Evolutionary conservation across 768 basidiomycete species (phyloP).

Genomic region (Tricholoma hemisulphureum): DNA sequence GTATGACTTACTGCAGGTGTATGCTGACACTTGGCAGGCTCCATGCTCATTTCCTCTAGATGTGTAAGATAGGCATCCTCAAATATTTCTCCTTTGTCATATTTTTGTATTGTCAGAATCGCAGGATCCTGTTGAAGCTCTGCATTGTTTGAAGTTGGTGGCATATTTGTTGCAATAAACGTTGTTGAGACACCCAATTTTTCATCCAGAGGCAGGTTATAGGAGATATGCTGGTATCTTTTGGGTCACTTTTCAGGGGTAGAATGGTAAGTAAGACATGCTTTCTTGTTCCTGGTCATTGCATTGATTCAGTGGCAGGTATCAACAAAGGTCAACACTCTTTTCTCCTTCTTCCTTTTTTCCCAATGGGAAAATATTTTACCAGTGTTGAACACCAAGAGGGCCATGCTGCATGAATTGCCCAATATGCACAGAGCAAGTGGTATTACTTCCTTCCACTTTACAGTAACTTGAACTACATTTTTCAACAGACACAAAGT

Average conservation of each 20-base stretch:
- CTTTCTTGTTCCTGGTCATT: too few relatives aligned
- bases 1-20: constrained; percentile 9
- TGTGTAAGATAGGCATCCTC: neutral
- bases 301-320: neutral
- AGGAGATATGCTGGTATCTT: too few relatives aligned
- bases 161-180: too few relatives aligned
- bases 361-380: constrained; percentile 1
- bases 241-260: too few relatives aligned
- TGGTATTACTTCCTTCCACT: neutral
- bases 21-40: neutral
- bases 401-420: neutral
- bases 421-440: neutral
- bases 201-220: too few relatives aligned
- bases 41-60: neutral
- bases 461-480: too few relatives aligned
- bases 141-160: too few relatives aligned
- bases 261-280: too few relatives aligned
- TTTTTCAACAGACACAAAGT: neutral
- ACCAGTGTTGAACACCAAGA: neutral
- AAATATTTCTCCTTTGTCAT: neutral
- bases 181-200: too few relatives aligned
- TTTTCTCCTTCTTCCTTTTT: too few relatives aligned
- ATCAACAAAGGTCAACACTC: neutral
- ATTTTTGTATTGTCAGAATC: neutral
- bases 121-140: neutral